These are phyloP conservation scores for Coelastrella sp. DNA, from an alignment of 139 green algal species.

Conservation along the genomic window DNA sequence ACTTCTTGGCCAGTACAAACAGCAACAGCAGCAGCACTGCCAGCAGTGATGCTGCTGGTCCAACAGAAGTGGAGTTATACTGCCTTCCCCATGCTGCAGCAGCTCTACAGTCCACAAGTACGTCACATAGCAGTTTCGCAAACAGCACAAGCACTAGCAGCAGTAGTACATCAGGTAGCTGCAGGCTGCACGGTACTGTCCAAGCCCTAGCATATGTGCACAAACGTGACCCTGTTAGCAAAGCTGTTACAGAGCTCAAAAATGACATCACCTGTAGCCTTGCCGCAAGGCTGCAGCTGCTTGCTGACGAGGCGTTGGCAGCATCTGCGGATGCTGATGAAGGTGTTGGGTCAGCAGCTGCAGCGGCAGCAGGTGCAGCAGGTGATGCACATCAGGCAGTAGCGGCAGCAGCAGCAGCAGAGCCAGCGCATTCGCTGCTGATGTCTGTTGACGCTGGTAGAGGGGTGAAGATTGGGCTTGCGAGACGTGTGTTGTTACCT, in stretches of 20 bases:
- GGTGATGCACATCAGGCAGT: not conserved
- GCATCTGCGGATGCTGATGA: not conserved
- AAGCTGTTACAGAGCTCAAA: constrained; percentile 51
- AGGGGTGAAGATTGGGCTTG: constrained; percentile 13
- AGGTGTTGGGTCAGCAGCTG: not conserved
- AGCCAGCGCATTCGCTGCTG: constrained; percentile 50
- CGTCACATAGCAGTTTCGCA: not conserved
- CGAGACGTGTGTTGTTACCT: constrained; percentile 55
- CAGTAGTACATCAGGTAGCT: constrained; percentile 32
- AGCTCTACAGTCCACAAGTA: not conserved
- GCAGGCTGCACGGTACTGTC: constrained; percentile 50
- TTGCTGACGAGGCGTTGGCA: constrained; percentile 31
- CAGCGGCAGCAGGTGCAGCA: too few species aligned
- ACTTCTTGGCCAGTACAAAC: not conserved
- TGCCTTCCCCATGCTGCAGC: not conserved
- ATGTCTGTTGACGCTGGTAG: not conserved
- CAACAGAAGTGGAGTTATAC: constrained; percentile 7
- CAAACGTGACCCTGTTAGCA: constrained; percentile 52
- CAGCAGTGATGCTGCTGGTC: not conserved
- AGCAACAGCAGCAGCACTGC: not conserved
- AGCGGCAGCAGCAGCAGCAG: not conserved
- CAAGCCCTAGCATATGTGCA: constrained; percentile 55
- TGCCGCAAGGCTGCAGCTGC: constrained; percentile 50
- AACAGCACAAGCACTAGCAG: not conserved
- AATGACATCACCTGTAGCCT: constrained; percentile 53